Evolutionary conservation across 139 green algal genomes (phyloP), one percentile per base, ranked within the genome.

Genomic region (Chlamydomonas sphaeroides): DNA sequence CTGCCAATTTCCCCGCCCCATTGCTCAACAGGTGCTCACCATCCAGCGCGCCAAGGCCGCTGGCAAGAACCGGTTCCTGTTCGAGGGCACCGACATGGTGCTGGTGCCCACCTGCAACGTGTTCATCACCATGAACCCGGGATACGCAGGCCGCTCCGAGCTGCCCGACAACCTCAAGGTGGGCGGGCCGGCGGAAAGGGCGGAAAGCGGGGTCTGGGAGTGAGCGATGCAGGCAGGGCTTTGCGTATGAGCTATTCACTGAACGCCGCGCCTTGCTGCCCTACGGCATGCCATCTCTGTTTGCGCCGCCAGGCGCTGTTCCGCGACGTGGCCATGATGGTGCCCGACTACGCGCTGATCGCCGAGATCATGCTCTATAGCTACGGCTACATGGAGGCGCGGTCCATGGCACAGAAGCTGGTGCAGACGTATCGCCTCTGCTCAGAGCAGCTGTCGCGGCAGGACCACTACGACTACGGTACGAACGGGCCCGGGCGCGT

Each of bases 111-210:
- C 89, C 35, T 96, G 93, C 91, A 94, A 93, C 65, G 92, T 90
- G 1, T 96, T 95, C 87, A 95, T 96, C 88, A 95, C 93, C 57
- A 96, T 96, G 93, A 96, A 96, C 83, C 93, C 93, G 1, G 93
- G 93, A 23, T 96, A 92, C 70, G 92, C 80, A 4, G 94, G 94
- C 17, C 89, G 94, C 53, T 95, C 92, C n/a, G 93, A 96, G 86
- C 91, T 97, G 76, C 93, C 93, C 5, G 93, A 97, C 84, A 97
- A 97, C 87, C 84, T 97, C 30, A 96, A 95, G 87, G 86, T 86
- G 30, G 21, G 56, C 30, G 32, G 10, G 62, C 33, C 5, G 15
- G 45, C 45, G 45, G 45, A 21, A 14, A n/a, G n/a, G n/a, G n/a
- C n/a, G n/a, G n/a, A n/a, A n/a, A n/a, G n/a, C n/a, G n/a, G n/a